Percentiles rank a stretch among this genome's conserved stretches.
Evolutionary conservation across 805 yeast genomes (phyloP).

Genomic region (Nakazawaea peltata): DNA sequence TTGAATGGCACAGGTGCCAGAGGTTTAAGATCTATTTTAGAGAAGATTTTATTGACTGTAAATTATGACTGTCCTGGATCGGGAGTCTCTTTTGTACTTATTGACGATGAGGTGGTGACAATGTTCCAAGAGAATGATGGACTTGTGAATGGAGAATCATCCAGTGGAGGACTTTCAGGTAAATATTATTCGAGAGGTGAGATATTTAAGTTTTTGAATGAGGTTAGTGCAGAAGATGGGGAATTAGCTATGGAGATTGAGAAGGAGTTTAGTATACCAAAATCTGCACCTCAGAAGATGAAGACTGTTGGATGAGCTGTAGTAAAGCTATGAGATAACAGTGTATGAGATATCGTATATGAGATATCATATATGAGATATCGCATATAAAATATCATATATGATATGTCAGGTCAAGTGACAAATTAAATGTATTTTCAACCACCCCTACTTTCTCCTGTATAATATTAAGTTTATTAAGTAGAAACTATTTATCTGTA

Average conservation of each 20-base stretch:
- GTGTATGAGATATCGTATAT: too few relatives aligned
- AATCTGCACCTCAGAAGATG: conserved; percentile 5
- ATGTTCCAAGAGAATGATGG: conserved; percentile 26
- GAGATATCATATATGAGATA: too few relatives aligned
- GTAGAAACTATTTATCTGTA: too few relatives aligned
- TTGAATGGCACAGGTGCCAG: conserved; percentile 55
- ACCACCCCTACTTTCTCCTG: too few relatives aligned
- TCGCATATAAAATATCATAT: too few relatives aligned
- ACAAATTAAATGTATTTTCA: too few relatives aligned
- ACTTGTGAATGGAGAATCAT: conserved; percentile 10
- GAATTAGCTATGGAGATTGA: conserved; percentile 27
- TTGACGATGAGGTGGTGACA: conserved; percentile 36
- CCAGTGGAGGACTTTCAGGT: conserved; percentile 19
- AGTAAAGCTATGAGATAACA: too few relatives aligned
- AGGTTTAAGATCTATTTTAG: conserved; percentile 49
- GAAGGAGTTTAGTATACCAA: conserved; percentile 20
- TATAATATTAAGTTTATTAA: too few relatives aligned
- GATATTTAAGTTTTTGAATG: conserved; percentile 29
- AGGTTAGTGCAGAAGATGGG: conserved; percentile 32
- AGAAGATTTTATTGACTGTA: conserved; percentile 38
- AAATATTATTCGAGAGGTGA: conserved; percentile 40
- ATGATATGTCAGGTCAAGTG: too few relatives aligned
- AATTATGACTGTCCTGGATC: conserved; percentile 58
- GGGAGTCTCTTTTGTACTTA: conserved; percentile 39
- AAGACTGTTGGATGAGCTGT: conserved; percentile 1